Base-by-base conservation (phyloP, 164 flowering plant genomes). In the Nelumbo lutea region DNA sequence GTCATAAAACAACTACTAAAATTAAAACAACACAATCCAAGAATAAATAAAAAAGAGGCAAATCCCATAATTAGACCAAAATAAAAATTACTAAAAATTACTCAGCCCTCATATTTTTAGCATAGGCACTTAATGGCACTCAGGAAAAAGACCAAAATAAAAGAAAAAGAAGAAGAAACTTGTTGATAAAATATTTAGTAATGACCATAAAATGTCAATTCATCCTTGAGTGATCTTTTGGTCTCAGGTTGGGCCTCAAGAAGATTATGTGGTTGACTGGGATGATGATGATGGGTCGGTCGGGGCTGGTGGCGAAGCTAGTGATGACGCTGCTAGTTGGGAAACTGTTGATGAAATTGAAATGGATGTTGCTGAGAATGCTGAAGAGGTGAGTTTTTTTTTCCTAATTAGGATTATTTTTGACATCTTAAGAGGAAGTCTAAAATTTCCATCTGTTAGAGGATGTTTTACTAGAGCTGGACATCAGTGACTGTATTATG, bases 241-340 rank as follows among this genome's bases (percentile, higher is more conserved):
- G 67, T 71, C 13, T 61, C 74, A 96, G 99, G 99, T 96, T 78
- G 99, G 99, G 41, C 99, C 99, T 79, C 99, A 93, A 81, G 98
- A 97, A 71, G 77, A 93, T 62, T 96, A 88, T 84, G 98, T 96
- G 70, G 98, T 96, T 77, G 98, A 90, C 47, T 93, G 98, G 50
- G 98, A 93, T 76, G 97, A 88, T 71, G 97, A 92, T 66, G 98
- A 89, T 70, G 97, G 85, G 1, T 89, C 97, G 38, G 67, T 87
- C 77, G 92, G 78, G 60, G 83, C 65, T 78, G 98, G 88, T 58
- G 90, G 93, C 80, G 91, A 84, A 57, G 79, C 77, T 59, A 82
- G 90, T 81, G 93, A 88, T 72, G 94, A 84, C 78, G 95, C 87
- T 48, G 98, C 90, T 74, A 93, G 99, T 79, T 96, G 99, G 99